A percentile compares a stretch with the other conserved stretches of the same genome.
Conservation (phyloP, 192 early-diverging fungal species). For the Radiomyces spectabilis region DNA sequence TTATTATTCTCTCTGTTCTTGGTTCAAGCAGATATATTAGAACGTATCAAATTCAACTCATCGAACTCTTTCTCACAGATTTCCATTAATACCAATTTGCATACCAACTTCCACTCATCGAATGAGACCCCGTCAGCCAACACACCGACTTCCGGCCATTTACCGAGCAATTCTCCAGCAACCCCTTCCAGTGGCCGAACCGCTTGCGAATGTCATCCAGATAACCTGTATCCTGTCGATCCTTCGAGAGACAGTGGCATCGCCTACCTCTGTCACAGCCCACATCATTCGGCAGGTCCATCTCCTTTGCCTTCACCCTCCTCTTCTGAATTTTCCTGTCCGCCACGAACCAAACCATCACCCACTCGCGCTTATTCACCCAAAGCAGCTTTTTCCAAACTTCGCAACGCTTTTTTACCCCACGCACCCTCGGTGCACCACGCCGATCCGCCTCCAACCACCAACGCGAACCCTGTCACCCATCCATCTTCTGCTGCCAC, state of each 20-base stretch:
- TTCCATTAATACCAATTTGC: constrained; percentile 13
- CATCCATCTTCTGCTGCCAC: not conserved
- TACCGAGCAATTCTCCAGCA: constrained; percentile 1
- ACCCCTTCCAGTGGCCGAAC: constrained; percentile 1
- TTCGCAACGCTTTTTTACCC: constrained; percentile 7
- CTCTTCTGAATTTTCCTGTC: not conserved
- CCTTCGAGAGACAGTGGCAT: constrained; percentile 5
- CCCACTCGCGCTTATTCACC: constrained; percentile 10
- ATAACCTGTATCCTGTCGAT: not conserved
- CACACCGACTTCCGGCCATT: not conserved
- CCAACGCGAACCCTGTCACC: not conserved
- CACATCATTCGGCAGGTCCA: not conserved
- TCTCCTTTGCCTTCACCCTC: constrained; percentile 5
- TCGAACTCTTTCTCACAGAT: constrained; percentile 8
- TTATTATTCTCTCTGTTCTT: not conserved
- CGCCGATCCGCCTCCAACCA: not conserved
- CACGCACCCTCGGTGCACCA: not conserved
- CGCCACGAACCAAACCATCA: not conserved
- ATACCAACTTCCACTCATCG: not conserved
- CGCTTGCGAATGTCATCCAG: not conserved
- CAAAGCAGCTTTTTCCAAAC: constrained; percentile 10
- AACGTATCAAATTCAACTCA: not conserved
- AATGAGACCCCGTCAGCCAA: not conserved
- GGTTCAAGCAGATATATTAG: not conserved
- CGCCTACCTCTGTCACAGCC: constrained; percentile 3